A percentile compares a stretch with the other conserved stretches of the same genome.
Conservation (phyloP, 225 moss, liverwort and hornwort genomes). For the Climacium dendroides region DNA sequence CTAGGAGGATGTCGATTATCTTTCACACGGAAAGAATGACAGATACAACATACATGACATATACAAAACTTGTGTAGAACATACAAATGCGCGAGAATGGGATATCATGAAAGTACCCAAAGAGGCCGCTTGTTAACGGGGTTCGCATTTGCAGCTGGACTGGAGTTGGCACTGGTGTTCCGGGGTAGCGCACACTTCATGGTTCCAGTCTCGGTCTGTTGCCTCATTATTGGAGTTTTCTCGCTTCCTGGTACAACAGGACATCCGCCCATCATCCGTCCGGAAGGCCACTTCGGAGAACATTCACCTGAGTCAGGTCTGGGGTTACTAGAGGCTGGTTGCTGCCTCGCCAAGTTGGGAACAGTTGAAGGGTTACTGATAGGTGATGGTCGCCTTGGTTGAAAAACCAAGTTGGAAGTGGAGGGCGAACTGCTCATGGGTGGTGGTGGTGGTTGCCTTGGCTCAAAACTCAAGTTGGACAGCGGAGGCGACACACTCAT, state of each 20-base stretch:
- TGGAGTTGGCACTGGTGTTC: background rate
- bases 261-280: conserved; percentile 4
- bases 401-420: background rate
- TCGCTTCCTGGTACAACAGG: conserved; percentile 3
- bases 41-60: background rate
- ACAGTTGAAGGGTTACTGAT: background rate
- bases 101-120: background rate
- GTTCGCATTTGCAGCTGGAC: conserved; percentile 1
- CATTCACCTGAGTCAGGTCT: conserved; percentile 9
- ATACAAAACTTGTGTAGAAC: background rate
- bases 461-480: background rate
- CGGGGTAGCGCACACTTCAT: conserved; percentile 25
- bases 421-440: background rate
- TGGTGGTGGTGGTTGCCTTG: background rate
- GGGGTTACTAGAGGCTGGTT: conserved; percentile 2
- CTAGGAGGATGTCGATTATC: background rate
- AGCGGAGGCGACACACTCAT: conserved; percentile 1
- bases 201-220: conserved; percentile 20
- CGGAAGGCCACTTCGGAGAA: conserved; percentile 9
- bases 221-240: conserved; percentile 13
- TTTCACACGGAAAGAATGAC: background rate
- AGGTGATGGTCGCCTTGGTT: background rate
- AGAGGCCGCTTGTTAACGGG: conserved; percentile 24
- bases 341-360: background rate
- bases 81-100: background rate